Evolutionary conservation across 768 basidiomycete genomes (phyloP).

Genomic region (Dacryopinax spathularia): DNA sequence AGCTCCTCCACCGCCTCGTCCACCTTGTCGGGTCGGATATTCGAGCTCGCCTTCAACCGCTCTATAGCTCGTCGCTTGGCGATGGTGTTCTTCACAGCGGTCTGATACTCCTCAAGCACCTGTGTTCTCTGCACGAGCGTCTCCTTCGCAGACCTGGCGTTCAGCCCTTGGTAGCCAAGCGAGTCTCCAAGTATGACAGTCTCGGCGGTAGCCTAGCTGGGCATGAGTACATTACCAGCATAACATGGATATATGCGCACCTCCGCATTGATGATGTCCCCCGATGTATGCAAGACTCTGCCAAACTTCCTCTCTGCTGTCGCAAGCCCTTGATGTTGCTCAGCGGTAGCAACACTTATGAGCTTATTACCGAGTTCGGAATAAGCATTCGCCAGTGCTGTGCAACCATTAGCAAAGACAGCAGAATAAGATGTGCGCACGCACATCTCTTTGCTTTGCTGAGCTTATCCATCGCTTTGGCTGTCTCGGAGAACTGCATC

Average conservation of each 20-base stretch:
- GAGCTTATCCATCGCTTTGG: conserved; percentile 79
- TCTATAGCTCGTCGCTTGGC: conserved; percentile 87
- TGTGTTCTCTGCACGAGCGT: conserved; percentile 78
- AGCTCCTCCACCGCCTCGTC: conserved; percentile 86
- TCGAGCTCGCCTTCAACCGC: conserved; percentile 69
- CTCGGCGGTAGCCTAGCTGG: conserved; percentile 65
- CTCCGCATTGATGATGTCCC: conserved; percentile 81
- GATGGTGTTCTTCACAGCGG: conserved; percentile 84
- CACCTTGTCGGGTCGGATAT: conserved; percentile 70
- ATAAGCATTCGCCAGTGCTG: conserved; percentile 65
- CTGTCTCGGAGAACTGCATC: conserved; percentile 80
- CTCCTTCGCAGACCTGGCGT: conserved; percentile 93
- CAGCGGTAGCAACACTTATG: conserved; percentile 75
- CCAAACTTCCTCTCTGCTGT: conserved; percentile 77
- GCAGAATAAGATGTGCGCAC: conserved; percentile 11
- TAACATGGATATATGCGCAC: conserved; percentile 14
- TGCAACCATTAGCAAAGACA: conserved; percentile 6
- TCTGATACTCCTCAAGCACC: conserved; percentile 87
- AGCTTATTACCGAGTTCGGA: conserved; percentile 90
- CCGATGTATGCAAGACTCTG: conserved; percentile 69
- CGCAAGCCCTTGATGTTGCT: conserved; percentile 71
- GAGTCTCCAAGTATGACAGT: conserved; percentile 93
- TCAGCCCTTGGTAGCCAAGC: conserved; percentile 88
- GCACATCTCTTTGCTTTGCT: conserved; percentile 65
- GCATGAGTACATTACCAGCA: neutral